Percentiles rank a stretch among this genome's conserved stretches.
These are phyloP conservation scores for Helianthus annuus DNA, from an alignment of 129 eudicot species.

Conservation along the genomic window HanXRQr2.0-SUNRISE NC_035446.2:114525651-114526150, in stretches of 20 bases:
- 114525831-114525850: slow-evolving; percentile 85
- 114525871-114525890: background rate
- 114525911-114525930: too few species aligned
- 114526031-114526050: too few species aligned
- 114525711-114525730: slow-evolving; percentile 56
- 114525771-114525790: slow-evolving; percentile 59
- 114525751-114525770: slow-evolving; percentile 61
- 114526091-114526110: too few species aligned
- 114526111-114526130: too few species aligned
- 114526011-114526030: too few species aligned
- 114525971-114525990: too few species aligned
- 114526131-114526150: too few species aligned
- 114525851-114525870: slow-evolving; percentile 32
- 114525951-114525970: too few species aligned
- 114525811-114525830: slow-evolving; percentile 73
- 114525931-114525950: too few species aligned
- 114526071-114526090: too few species aligned
- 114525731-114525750: slow-evolving; percentile 65
- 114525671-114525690: background rate
- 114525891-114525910: background rate
- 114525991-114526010: too few species aligned
- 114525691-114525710: background rate
- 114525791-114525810: slow-evolving; percentile 78
- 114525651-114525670: background rate
- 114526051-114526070: too few species aligned